These are phyloP conservation scores for Thymus quinquecostatus DNA, from an alignment of 257 asterid species.

Conservation along the genomic window DNA sequence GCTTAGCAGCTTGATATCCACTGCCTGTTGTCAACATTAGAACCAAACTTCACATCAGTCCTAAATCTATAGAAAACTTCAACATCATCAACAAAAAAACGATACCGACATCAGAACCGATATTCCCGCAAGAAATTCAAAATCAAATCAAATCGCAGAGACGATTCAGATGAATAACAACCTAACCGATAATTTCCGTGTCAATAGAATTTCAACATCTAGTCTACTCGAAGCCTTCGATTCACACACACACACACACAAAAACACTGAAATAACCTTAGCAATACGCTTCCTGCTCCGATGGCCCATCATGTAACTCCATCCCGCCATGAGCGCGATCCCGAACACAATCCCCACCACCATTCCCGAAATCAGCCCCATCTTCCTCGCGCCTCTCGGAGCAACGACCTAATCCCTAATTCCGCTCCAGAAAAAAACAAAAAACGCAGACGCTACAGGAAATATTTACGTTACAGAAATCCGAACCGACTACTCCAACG, in stretches of 20 bases:
- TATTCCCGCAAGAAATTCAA: not conserved
- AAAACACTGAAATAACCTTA: slow-evolving; percentile 53
- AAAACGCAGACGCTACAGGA: not conserved
- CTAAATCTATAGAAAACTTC: not conserved
- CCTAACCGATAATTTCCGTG: not conserved
- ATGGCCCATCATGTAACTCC: slow-evolving; percentile 78
- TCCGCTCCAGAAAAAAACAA: not conserved
- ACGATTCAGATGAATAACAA: not conserved
- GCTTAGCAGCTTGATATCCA: slow-evolving; percentile 78
- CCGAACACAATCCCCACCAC: slow-evolving; percentile 84
- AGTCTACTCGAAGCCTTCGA: not conserved
- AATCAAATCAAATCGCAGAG: not conserved
- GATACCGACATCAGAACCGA: slow-evolving; percentile 14
- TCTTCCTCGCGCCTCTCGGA: slow-evolving; percentile 31
- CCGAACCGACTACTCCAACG: slow-evolving; percentile 23
- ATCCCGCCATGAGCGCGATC: slow-evolving; percentile 87
- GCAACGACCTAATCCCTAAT: slow-evolving; percentile 8
- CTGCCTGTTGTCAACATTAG: slow-evolving; percentile 68
- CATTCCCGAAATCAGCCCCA: slow-evolving; percentile 92
- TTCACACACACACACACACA: not conserved
- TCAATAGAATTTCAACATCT: not conserved
- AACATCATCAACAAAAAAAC: not conserved
- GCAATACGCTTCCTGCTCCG: slow-evolving; percentile 81
- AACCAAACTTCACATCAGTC: slow-evolving; percentile 10
- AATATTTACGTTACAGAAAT: slow-evolving; percentile 28